Evolutionary conservation across 331 rosid species (phyloP).

Genomic region (Acacia concinna): DNA sequence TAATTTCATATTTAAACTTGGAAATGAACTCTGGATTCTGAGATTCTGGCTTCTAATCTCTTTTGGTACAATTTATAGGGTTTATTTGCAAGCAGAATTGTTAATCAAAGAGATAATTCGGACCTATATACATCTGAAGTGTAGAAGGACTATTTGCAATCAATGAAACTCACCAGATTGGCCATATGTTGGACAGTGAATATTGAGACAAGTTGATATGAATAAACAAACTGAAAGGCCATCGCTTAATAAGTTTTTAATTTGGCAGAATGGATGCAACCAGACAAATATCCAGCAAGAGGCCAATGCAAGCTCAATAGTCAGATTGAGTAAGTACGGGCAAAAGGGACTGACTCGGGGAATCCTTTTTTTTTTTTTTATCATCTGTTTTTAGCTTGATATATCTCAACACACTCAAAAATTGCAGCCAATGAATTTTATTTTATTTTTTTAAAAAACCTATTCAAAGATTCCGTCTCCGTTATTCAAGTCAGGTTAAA

Average conservation of each 20-base stretch:
- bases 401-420: not conserved
- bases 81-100: not conserved
- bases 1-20: not conserved
- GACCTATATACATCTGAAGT: not conserved
- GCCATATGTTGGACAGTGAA: constrained; percentile 8
- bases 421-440: constrained; percentile 21
- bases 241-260: constrained; percentile 4
- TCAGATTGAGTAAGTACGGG: not conserved
- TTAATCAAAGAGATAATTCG: not conserved
- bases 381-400: not conserved
- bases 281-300: constrained; percentile 22
- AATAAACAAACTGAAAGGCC: constrained; percentile 11
- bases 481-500: not conserved
- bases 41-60: not conserved
- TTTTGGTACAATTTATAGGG: not conserved
- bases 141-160: not conserved
- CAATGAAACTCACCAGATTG: not conserved
- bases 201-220: constrained; percentile 13
- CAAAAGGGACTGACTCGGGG: constrained; percentile 29
- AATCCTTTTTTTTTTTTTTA: constrained; percentile 39
- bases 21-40: not conserved
- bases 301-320: constrained; percentile 1
- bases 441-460: not conserved
- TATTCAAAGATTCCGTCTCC: not conserved
- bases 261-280: constrained; percentile 18